These are phyloP conservation scores for Starmerella stellata DNA, from an alignment of 805 yeast species.

Conservation along the genomic window DNA sequence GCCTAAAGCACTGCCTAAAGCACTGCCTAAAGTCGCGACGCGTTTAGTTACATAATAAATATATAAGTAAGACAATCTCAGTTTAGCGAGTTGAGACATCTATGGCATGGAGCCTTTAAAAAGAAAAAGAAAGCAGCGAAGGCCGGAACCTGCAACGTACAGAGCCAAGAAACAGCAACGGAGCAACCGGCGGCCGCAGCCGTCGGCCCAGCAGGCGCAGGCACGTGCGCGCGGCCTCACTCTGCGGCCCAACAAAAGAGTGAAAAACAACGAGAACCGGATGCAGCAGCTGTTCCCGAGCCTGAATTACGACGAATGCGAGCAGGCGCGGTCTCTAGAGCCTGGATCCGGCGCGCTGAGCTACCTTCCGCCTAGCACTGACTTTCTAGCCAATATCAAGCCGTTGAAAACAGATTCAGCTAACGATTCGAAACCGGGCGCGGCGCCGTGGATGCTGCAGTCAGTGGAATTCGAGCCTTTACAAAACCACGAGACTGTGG, in stretches of 20 bases:
- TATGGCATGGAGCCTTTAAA: not conserved
- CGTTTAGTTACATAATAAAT: no score
- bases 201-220: slow-evolving; percentile 8
- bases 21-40: no score
- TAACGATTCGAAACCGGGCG: not conserved
- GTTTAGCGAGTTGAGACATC: no score
- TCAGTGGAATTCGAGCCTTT: slow-evolving; percentile 1
- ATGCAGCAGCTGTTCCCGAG: slow-evolving; percentile 6
- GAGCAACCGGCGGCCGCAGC: no score
- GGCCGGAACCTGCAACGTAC: no score
- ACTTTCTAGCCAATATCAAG: slow-evolving; percentile 3
- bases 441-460: slow-evolving; percentile 5
- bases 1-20: no score
- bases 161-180: no score
- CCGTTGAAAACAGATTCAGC: not conserved
- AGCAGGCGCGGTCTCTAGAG: not conserved
- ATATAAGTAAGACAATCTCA: no score
- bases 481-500: slow-evolving; percentile 21
- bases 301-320: not conserved
- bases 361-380: slow-evolving; percentile 1
- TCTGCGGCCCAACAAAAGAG: slow-evolving; percentile 1
- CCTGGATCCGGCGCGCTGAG: slow-evolving; percentile 5
- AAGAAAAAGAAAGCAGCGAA: no score
- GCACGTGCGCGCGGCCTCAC: slow-evolving; percentile 24
- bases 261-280: not conserved